Base-by-base conservation (phyloP, 176 grass and related monocot genomes). In the Musa troglodytarum region DNA sequence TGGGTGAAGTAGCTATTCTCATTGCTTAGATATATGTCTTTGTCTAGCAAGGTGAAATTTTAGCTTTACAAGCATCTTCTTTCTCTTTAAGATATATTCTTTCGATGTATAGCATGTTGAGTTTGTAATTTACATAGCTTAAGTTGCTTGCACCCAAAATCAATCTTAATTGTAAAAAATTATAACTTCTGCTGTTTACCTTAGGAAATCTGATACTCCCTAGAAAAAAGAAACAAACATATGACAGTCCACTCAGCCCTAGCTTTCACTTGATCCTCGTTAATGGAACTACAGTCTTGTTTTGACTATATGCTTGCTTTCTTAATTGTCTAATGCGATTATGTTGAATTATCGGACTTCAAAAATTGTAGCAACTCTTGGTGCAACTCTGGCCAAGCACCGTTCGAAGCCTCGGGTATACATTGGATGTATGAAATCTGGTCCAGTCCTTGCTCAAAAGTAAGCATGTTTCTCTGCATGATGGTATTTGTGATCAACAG, bases 391-490 rank as follows among this genome's bases (percentile, higher is more conserved):
- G 20, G 50, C 22, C 26, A 53, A 21, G 50, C 52, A 73, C 11
- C 71, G 71, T 1, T 54, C 52, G 8, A 73, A 73, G n/a, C 71
- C 71, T 73, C 52, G 71, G 8, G 50, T 73, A 2, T 73, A 73
- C 54, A 54, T 73, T 9, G 71, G 71, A 73, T 73, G 71, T 21
- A 73, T 73, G 71, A 73, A 73, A 54, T 73, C 71, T 73, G 71
- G 71, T 73, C 71, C 71, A 25, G 71, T 73, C 71, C 50, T 73
- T 23, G 71, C 71, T 53, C 71, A 53, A 24, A 73, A 73, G 71
- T 73, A 73, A 73, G 71, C 71, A 69, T 69, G 34, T 43, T 69
- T 43, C 8, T 17, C 50, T 8, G 50, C 24, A 69, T 12, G 12
- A 16, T 0, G 7, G 8, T 43, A n/a, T 12, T 8, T 69, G 29